Evolutionary conservation across 1,284 basidiomycete genomes (phyloP).

Genomic region (Leucoagaricus sp.): DNA sequence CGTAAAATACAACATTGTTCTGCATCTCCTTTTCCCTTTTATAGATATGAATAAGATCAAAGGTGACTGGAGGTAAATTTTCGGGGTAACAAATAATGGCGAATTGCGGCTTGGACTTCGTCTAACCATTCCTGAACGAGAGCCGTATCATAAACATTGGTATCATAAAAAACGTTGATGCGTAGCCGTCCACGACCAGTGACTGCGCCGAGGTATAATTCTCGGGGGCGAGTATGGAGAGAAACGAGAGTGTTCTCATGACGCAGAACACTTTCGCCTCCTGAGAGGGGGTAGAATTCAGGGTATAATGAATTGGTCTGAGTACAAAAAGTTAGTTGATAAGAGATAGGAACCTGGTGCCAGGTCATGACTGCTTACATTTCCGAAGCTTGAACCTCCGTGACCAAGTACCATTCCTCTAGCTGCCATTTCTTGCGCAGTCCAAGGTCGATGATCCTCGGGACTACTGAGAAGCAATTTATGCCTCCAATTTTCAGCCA

Average conservation of each 20-base stretch:
- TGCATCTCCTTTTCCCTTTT: no score
- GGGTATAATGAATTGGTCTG: slow-evolving; percentile 23
- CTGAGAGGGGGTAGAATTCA: slow-evolving; percentile 30
- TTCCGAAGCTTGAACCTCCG: slow-evolving; percentile 50
- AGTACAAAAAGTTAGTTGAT: slow-evolving; percentile 29
- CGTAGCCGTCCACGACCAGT: slow-evolving; percentile 33
- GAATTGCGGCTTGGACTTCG: slow-evolving; percentile 38
- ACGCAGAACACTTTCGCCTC: slow-evolving; percentile 4
- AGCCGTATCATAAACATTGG: slow-evolving; percentile 40
- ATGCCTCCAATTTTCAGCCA: slow-evolving; percentile 29
- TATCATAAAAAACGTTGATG: slow-evolving; percentile 40
- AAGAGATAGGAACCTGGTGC: no score
- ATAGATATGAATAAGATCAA: no score
- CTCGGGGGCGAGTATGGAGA: slow-evolving; percentile 45
- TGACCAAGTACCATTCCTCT: slow-evolving; percentile 34
- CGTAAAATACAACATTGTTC: no score
- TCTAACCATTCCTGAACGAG: slow-evolving; percentile 44
- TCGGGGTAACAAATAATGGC: slow-evolving; percentile 2
- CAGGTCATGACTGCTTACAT: slow-evolving; percentile 37
- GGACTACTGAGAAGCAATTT: slow-evolving; percentile 17
- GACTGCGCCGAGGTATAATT: slow-evolving; percentile 49
- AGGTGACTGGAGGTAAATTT: slow-evolving; percentile 5
- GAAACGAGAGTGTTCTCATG: not conserved
- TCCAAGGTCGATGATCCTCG: slow-evolving; percentile 19
- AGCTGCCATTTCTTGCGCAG: slow-evolving; percentile 30